Evolutionary conservation across 108 stramenopile genomes (phyloP).

Genomic region (Parietichytrium sp.): DNA sequence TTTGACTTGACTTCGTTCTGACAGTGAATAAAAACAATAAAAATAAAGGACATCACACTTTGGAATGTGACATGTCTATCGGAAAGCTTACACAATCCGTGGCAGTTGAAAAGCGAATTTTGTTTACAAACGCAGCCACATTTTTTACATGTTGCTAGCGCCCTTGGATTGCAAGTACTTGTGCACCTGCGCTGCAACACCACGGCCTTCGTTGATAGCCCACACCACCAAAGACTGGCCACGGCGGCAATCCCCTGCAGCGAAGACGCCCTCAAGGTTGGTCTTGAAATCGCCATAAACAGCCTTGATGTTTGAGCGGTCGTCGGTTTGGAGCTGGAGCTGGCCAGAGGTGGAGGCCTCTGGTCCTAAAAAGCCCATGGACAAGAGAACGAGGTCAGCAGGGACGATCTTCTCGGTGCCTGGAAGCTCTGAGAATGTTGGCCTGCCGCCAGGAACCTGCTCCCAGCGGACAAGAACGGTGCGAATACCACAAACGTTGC

Average conservation of each 20-base stretch:
- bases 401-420: slow-evolving; percentile 89
- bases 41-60: too few relatives aligned
- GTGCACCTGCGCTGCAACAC: slow-evolving; percentile 79
- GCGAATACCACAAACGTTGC: slow-evolving; percentile 82
- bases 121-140: not conserved
- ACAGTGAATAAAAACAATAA: too few relatives aligned
- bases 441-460: too few relatives aligned
- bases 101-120: too few relatives aligned
- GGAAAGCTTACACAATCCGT: too few relatives aligned
- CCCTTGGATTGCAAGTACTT: slow-evolving; percentile 54
- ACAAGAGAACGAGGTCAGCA: slow-evolving; percentile 81
- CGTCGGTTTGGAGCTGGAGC: slow-evolving; percentile 77
- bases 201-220: slow-evolving; percentile 96
- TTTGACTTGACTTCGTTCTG: too few relatives aligned
- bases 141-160: not conserved
- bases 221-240: slow-evolving; percentile 94
- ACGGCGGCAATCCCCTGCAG: slow-evolving; percentile 93
- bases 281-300: slow-evolving; percentile 90
- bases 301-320: slow-evolving; percentile 91
- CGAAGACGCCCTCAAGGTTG: slow-evolving; percentile 89
- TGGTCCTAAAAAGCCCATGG: slow-evolving; percentile 93
- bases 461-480: slow-evolving; percentile 81
- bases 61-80: too few relatives aligned
- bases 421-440: too few relatives aligned
- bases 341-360: slow-evolving; percentile 77